Evolutionary conservation across 2,329 filamentous ascomycete species (phyloP).

Genomic region (Sporothrix brunneoviolacea): DNA sequence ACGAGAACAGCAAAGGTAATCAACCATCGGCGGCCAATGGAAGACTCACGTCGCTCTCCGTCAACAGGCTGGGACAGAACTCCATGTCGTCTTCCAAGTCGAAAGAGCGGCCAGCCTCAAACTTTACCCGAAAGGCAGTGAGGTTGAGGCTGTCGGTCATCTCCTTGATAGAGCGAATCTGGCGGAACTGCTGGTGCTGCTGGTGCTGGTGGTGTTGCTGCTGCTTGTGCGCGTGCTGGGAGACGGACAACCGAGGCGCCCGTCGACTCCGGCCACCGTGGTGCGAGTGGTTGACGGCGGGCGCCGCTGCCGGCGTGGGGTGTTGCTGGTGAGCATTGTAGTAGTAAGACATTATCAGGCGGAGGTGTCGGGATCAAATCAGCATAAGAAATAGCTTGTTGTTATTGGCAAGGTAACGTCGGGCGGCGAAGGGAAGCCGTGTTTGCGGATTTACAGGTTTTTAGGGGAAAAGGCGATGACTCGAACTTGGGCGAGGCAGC

Average conservation of each 20-base stretch:
- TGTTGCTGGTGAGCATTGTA: conserved; percentile 54
- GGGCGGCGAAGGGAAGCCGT: conserved; percentile 8
- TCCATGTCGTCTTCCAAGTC: conserved; percentile 94
- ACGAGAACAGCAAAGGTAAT: not conserved
- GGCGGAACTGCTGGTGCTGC: conserved; percentile 73
- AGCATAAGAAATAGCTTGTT: not conserved
- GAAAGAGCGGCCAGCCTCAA: conserved; percentile 87
- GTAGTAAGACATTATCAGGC: conserved; percentile 53
- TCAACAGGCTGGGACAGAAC: conserved; percentile 88
- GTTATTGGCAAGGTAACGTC: not conserved
- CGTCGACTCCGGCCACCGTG: conserved; percentile 80
- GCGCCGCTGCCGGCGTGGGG: conserved; percentile 46
- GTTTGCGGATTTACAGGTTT: conserved; percentile 5
- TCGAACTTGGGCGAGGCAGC: conserved; percentile 2
- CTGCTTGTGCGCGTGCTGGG: conserved; percentile 80
- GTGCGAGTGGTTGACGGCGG: conserved; percentile 62
- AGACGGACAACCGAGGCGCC: conserved; percentile 70
- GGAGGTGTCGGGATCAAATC: not conserved
- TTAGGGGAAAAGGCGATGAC: not conserved
- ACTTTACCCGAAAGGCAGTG: conserved; percentile 73
- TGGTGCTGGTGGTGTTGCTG: conserved; percentile 19
- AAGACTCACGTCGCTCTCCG: conserved; percentile 79
- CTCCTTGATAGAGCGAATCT: conserved; percentile 81
- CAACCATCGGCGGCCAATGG: not conserved
- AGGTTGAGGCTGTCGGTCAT: conserved; percentile 70